These are phyloP conservation scores for Mycena metata DNA, from an alignment of 768 basidiomycete species.

Conservation along the genomic window DNA sequence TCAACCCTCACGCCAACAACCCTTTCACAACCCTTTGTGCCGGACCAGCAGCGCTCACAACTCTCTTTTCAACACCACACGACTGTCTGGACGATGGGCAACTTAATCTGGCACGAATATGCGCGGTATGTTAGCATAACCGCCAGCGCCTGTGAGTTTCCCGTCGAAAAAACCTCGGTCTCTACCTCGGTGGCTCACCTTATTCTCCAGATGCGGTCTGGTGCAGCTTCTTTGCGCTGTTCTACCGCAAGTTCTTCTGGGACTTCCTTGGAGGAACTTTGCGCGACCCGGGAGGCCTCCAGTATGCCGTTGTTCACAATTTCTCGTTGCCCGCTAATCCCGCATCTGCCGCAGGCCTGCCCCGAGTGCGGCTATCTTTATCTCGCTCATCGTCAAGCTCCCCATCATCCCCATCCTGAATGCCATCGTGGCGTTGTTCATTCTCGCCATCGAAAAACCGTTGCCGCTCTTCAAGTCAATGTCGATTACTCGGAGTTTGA, in stretches of 20 bases:
- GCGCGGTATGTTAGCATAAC: constrained; percentile 77
- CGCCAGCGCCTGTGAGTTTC: constrained; percentile 77
- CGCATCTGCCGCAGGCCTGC: constrained; percentile 62
- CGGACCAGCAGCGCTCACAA: constrained; percentile 44
- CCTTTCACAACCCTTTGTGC: constrained; percentile 41
- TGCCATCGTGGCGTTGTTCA: constrained; percentile 69
- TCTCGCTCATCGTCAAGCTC: constrained; percentile 79
- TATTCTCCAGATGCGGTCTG: constrained; percentile 77
- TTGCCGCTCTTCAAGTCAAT: constrained; percentile 68
- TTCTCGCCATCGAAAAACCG: constrained; percentile 82
- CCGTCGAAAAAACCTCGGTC: background rate
- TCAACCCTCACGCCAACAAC: constrained; percentile 44
- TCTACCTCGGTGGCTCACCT: constrained; percentile 25
- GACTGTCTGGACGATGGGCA: constrained; percentile 70
- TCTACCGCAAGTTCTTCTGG: constrained; percentile 97
- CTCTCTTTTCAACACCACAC: constrained; percentile 30
- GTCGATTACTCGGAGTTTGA: constrained; percentile 74
- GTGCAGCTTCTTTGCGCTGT: constrained; percentile 84
- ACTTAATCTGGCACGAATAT: constrained; percentile 86
- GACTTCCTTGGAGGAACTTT: constrained; percentile 90
- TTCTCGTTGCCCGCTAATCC: constrained; percentile 10
- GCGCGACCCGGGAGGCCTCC: constrained; percentile 83
- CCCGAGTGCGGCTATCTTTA: constrained; percentile 71
- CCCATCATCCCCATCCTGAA: constrained; percentile 82
- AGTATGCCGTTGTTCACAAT: constrained; percentile 60